Evolutionary conservation across 331 rosid species (phyloP).

Genomic region (Malus hybrid): DNA sequence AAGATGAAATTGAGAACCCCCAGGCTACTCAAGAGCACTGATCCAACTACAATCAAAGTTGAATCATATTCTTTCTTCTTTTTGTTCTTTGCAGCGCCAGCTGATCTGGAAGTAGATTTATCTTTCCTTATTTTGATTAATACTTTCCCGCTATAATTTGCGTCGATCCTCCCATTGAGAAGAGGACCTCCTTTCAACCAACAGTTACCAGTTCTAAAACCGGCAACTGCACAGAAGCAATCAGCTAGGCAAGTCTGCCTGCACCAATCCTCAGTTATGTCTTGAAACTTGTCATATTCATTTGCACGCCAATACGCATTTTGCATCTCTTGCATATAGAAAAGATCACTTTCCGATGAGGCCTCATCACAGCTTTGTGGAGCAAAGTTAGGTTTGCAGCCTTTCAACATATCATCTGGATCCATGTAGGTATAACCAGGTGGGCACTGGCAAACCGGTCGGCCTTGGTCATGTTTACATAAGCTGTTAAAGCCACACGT

Average conservation of each 20-base stretch:
- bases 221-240: conserved; percentile 6
- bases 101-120: not conserved
- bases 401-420: not conserved
- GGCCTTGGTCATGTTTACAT: not conserved
- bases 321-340: not conserved
- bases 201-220: not conserved
- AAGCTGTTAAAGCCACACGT: conserved; percentile 7
- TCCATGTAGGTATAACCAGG: not conserved
- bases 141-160: not conserved
- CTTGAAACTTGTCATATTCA: conserved; percentile 1
- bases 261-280: conserved; percentile 8
- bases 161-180: not conserved
- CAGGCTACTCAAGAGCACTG: not conserved
- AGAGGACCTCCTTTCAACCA: not conserved
- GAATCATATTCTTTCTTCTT: not conserved
- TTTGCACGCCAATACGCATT: conserved; percentile 4
- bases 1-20: not conserved
- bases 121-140: not conserved
- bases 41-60: conserved; percentile 1
- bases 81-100: not conserved
- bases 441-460: conserved; percentile 1
- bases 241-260: conserved; percentile 13
- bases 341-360: not conserved
- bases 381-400: conserved; percentile 3
- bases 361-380: conserved; percentile 10